Evolutionary conservation across 345 rosid genomes (phyloP), one percentile per base, ranked within the genome.

Genomic region (Clausena lansium): DNA sequence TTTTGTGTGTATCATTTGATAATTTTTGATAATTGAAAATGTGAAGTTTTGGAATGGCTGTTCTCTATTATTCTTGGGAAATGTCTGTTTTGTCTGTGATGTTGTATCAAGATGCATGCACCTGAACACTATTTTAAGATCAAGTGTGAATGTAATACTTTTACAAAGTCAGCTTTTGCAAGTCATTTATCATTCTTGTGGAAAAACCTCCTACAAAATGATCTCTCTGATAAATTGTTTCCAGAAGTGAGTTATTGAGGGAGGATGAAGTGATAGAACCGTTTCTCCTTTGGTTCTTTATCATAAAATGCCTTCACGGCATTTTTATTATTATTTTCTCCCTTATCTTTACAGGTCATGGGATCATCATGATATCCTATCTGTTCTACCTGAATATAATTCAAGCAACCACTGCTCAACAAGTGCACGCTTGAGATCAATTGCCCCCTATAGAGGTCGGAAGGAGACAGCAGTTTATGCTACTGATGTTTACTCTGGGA

Each of bases 381-480:
- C 98, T 32, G 97, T 95, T 38, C 67, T 86, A 25, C 99, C 99
- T 20, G 99, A 95, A 78, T 90, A 92, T 84, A 95, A 95, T 81
- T 57, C 80, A 52, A 93, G 89, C 79, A 92, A 84, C 71, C 93
- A 76, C 65, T 95, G 99, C 82, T 93, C 99, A 14, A 91, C 91
- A 14, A 91, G 94, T 76, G 99, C 98, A 4, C 90, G 92, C 39
- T 78, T 95, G 69, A 89, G 88, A 78, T 95, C 99, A 20, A 89
- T 92, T 85, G 90, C 96, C 1, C 85, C 89, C 0, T 95, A 88
- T 66, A 86, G 78, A 70, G 97, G 97, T 55, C 87, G 97, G 78
- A 93, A 92, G 80, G 99, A 95, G 81, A 95, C 98, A 41, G 97
- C 99, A 2, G 91, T 95, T 77, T 95, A 93, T 84, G 98, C 99